phyloP scores from a whole-genome alignment of 805 yeast genomes.

The Novakomyces olei region DNA sequence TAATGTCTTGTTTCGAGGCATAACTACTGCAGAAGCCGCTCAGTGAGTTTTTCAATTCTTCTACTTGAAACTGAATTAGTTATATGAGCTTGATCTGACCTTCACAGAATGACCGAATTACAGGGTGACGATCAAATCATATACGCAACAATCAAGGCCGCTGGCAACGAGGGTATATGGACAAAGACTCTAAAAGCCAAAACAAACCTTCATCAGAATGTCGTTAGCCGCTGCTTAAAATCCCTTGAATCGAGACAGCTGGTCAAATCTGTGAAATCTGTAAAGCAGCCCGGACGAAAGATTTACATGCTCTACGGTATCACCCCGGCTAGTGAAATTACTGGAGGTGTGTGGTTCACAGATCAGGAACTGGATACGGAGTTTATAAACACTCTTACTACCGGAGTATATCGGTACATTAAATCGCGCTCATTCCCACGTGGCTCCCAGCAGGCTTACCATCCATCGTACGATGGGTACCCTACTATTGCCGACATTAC shows the following conservation, averaged over 20 bases:
- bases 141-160: slow-evolving; percentile 58
- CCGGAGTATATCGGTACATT: slow-evolving; percentile 73
- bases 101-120: too few relatives aligned
- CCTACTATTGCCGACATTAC: slow-evolving; percentile 56
- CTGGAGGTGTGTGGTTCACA: slow-evolving; percentile 99
- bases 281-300: slow-evolving; percentile 80
- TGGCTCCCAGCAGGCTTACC: slow-evolving; percentile 8
- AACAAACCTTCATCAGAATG: slow-evolving; percentile 69
- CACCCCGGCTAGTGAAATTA: slow-evolving; percentile 85
- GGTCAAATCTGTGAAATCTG: slow-evolving; percentile 76
- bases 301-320: slow-evolving; percentile 85
- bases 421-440: slow-evolving; percentile 50
- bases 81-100: too few relatives aligned
- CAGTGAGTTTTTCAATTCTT: too few relatives aligned
- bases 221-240: slow-evolving; percentile 57
- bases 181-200: slow-evolving; percentile 68
- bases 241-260: slow-evolving; percentile 52
- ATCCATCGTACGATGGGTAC: slow-evolving; percentile 33
- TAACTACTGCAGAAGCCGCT: too few relatives aligned
- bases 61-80: too few relatives aligned
- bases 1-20: too few relatives aligned
- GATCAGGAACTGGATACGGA: slow-evolving; percentile 88
- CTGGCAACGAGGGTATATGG: slow-evolving; percentile 83
- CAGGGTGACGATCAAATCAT: slow-evolving; percentile 49
- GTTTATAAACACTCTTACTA: slow-evolving; percentile 62